phyloP scores from a whole-genome alignment of 1,284 basidiomycete genomes.

The Moniliella sp. region DNA sequence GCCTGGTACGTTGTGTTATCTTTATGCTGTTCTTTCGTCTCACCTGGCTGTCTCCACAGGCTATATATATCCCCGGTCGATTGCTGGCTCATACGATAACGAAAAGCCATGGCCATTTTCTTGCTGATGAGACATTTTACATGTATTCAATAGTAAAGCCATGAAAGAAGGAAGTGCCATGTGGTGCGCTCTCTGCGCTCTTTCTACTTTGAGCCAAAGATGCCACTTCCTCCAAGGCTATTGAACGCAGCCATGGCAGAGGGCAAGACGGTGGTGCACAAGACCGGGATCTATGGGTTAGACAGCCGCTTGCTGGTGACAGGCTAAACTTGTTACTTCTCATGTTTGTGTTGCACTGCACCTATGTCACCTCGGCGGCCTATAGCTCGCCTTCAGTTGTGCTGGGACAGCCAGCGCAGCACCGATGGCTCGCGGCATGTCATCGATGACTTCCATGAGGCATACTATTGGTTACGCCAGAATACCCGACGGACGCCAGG shows the following conservation, averaged over 20 bases:
- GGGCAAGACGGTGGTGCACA: conserved; percentile 29
- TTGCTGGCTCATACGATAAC: conserved; percentile 97
- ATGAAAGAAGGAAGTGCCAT: conserved; percentile 79
- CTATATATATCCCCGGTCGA: conserved; percentile 96
- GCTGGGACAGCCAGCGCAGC: conserved; percentile 65
- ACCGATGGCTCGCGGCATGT: conserved; percentile 74
- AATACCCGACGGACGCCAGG: conserved; percentile 82
- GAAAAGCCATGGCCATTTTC: conserved; percentile 99
- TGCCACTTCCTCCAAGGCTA: too few species aligned
- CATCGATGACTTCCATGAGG: conserved; percentile 97
- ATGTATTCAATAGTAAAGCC: conserved; percentile 88
- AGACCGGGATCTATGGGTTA: conserved; percentile 64
- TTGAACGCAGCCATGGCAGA: too few species aligned
- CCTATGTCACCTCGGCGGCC: conserved; percentile 77
- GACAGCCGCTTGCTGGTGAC: conserved; percentile 51
- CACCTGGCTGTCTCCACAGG: too few species aligned
- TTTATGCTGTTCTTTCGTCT: too few species aligned
- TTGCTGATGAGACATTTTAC: conserved; percentile 97
- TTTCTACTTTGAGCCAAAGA: conserved; percentile 99
- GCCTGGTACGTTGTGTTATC: conserved; percentile 49
- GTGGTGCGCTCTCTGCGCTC: conserved; percentile 66
- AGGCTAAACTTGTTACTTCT: conserved; percentile 57
- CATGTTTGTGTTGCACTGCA: conserved; percentile 67
- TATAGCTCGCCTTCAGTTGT: conserved; percentile 97
- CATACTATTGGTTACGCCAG: conserved; percentile 96